Evolutionary conservation across 768 basidiomycete genomes (phyloP).

Genomic region (Strobilomyces echinocephalus): DNA sequence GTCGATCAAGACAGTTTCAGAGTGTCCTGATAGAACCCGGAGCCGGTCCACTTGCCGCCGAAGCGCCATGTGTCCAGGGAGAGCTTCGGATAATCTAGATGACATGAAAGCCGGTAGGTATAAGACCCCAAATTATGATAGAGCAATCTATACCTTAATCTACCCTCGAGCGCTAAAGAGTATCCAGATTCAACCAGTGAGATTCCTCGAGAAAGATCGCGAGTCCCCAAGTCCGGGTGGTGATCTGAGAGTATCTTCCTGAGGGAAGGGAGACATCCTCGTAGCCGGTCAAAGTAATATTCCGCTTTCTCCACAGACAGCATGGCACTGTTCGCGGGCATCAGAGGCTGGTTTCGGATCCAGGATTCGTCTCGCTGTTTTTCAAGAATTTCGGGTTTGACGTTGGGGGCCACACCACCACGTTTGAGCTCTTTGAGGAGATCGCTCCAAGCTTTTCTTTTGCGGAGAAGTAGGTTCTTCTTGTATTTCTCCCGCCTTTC

Average conservation of each 20-base stretch:
- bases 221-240: constrained; percentile 78
- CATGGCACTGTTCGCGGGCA: constrained; percentile 23
- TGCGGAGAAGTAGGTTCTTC: constrained; percentile 74
- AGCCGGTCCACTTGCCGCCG: constrained; percentile 17
- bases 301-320: constrained; percentile 44
- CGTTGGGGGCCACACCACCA: constrained; percentile 65
- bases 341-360: constrained; percentile 59
- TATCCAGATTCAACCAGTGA: constrained; percentile 78
- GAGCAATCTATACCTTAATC: constrained; percentile 54
- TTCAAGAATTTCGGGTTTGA: constrained; percentile 65
- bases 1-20: constrained; percentile 20
- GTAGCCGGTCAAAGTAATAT: constrained; percentile 59
- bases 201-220: constrained; percentile 77
- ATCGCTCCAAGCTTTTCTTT: constrained; percentile 88
- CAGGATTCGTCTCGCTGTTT: constrained; percentile 52
- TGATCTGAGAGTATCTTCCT: constrained; percentile 61
- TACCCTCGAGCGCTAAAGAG: constrained; percentile 55
- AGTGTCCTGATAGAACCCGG: constrained; percentile 15
- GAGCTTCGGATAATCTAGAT: constrained; percentile 16
- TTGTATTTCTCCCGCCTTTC: constrained; percentile 57
- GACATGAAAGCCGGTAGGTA: background rate
- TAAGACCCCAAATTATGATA: background rate
- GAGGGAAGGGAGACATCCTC: constrained; percentile 60
- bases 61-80: constrained; percentile 15
- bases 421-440: constrained; percentile 83